A percentile compares a stretch with the other conserved stretches of the same genome.
These are phyloP conservation scores for Schoenoplectus triqueter DNA, from an alignment of 202 grass and related monocot genomes.

Conservation along the genomic window DNA sequence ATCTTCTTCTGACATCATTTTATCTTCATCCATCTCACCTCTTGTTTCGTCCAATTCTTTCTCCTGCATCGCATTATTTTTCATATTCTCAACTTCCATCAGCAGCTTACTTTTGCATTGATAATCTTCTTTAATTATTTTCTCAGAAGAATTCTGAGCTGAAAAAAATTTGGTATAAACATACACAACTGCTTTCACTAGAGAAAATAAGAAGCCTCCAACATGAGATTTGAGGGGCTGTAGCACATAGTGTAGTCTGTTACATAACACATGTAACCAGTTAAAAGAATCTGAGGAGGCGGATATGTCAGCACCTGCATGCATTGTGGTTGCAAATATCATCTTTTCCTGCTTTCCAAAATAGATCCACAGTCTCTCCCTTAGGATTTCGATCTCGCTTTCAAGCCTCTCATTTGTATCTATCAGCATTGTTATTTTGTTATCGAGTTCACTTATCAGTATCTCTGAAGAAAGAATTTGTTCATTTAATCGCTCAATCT, in stretches of 20 bases:
- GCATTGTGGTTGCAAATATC: neutral
- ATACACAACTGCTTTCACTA: constrained; percentile 31
- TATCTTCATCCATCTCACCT: neutral
- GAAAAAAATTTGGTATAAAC: constrained; percentile 33
- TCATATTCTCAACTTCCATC: neutral
- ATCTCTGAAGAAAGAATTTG: constrained; percentile 61
- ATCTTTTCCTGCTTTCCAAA: constrained; percentile 34
- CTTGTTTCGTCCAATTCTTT: neutral
- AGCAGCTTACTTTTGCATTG: constrained; percentile 3
- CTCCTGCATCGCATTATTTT: constrained; percentile 17
- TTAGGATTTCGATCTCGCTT: constrained; percentile 51
- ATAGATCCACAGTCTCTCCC: constrained; percentile 41
- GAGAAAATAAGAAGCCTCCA: constrained; percentile 18
- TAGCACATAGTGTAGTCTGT: constrained; percentile 14
- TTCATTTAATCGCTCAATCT: constrained; percentile 61
- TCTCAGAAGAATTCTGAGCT: constrained; percentile 29
- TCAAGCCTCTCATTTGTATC: constrained; percentile 63
- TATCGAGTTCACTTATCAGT: constrained; percentile 66
- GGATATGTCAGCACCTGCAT: neutral
- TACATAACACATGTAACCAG: constrained; percentile 12
- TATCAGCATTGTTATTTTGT: constrained; percentile 67
- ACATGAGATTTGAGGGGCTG: constrained; percentile 8
- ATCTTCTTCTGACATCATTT: constrained; percentile 22
- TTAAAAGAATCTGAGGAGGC: constrained; percentile 14
- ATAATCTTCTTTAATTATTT: constrained; percentile 38